Evolutionary conservation across 1,139 yeast species (phyloP).

Genomic region (Saccharomyces hybrid): DNA sequence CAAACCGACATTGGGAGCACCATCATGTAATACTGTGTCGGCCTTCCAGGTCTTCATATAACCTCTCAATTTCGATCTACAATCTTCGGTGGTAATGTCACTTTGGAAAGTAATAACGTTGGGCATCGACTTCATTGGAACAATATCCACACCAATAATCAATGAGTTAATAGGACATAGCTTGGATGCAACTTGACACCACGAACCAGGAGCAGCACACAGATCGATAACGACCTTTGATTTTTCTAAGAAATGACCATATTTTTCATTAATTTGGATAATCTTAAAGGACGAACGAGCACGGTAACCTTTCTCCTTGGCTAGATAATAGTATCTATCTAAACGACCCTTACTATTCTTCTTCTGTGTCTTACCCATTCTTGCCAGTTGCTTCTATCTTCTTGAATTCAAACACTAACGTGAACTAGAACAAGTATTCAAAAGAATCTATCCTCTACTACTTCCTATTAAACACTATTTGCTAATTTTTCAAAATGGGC

Average conservation of each 20-base stretch:
- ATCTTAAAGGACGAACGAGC: slow-evolving; percentile 98
- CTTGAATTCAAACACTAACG: not conserved
- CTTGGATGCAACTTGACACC: slow-evolving; percentile 98
- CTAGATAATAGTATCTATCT: slow-evolving; percentile 90
- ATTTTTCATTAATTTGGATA: slow-evolving; percentile 90
- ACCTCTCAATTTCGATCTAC: slow-evolving; percentile 87
- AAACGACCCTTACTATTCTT: slow-evolving; percentile 98
- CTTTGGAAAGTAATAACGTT: slow-evolving; percentile 91
- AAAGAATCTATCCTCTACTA: not conserved
- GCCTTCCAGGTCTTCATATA: slow-evolving; percentile 99
- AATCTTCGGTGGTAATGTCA: slow-evolving; percentile 96
- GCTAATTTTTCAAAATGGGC: not conserved
- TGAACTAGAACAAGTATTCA: not conserved
- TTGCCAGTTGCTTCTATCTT: not conserved
- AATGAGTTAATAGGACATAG: slow-evolving; percentile 87
- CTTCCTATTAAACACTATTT: not conserved
- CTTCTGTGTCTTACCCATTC: slow-evolving; percentile 89
- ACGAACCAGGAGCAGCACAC: slow-evolving; percentile 99
- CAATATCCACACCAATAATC: slow-evolving; percentile 95
- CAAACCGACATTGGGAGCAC: slow-evolving; percentile 99
- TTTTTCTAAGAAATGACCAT: slow-evolving; percentile 87
- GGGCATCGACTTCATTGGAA: slow-evolving; percentile 90
- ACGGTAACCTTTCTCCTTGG: slow-evolving; percentile 95
- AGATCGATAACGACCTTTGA: slow-evolving; percentile 96
- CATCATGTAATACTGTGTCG: slow-evolving; percentile 95